Evolutionary conservation across 73 alveolate genomes (phyloP).

Genomic region (Paramecium bursaria): DNA sequence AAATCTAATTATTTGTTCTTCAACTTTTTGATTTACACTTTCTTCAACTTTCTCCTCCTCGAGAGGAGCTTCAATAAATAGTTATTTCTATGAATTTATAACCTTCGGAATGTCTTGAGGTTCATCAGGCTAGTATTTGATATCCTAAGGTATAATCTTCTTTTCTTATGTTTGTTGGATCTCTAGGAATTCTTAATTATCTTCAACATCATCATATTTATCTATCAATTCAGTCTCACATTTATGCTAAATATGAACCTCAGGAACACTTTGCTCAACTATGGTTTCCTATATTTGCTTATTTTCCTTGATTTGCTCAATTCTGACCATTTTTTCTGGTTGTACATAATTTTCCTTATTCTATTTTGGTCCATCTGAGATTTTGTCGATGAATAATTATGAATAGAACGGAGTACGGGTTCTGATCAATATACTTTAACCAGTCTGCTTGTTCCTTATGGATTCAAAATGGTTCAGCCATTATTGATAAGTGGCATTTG

Average conservation of each 20-base stretch:
- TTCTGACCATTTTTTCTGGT: too few relatives aligned
- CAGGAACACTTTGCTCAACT: neutral
- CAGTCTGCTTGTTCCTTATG: neutral
- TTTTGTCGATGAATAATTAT: neutral
- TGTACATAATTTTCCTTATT: neutral
- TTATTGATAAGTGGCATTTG: conserved; percentile 1
- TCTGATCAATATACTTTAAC: neutral
- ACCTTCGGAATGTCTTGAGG: neutral
- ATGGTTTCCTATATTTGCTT: neutral
- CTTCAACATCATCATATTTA: neutral
- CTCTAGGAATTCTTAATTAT: too few relatives aligned
- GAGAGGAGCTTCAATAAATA: neutral
- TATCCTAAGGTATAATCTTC: too few relatives aligned
- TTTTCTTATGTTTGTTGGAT: too few relatives aligned
- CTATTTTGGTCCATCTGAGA: neutral
- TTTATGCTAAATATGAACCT: neutral
- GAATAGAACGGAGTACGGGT: conserved; percentile 10
- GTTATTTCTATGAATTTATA: neutral
- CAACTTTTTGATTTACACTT: neutral
- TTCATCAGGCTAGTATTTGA: neutral
- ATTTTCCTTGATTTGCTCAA: too few relatives aligned
- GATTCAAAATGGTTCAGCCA: conserved; percentile 37
- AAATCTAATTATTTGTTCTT: neutral
- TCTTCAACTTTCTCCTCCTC: neutral
- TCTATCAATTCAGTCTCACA: neutral